A percentile compares a stretch with the other conserved stretches of the same genome.
These are phyloP conservation scores for Phaeomoniella chlamydospora DNA, from an alignment of 2,329 filamentous ascomycete genomes.

Conservation along the genomic window DNA sequence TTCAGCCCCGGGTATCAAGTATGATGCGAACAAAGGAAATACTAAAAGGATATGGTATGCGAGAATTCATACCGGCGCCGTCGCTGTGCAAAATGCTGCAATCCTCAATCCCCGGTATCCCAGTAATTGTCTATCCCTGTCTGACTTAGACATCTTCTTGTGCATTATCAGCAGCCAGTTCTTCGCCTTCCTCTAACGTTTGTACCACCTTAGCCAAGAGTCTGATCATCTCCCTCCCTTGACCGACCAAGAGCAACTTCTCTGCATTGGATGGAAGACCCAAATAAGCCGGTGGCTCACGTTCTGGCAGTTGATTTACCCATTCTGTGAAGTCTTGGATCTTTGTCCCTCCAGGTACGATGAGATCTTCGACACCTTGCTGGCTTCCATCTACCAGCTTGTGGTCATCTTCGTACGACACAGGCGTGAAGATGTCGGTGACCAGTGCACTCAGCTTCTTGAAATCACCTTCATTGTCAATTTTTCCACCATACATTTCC, in stretches of 20 bases:
- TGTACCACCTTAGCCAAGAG: constrained; percentile 76
- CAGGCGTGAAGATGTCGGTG: constrained; percentile 61
- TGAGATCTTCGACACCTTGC: constrained; percentile 42
- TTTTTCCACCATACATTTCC: constrained; percentile 95
- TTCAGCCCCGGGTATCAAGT: background rate
- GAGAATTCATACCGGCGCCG: too few species aligned
- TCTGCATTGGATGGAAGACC: constrained; percentile 91
- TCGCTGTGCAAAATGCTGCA: background rate
- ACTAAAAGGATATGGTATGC: too few species aligned
- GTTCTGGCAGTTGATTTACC: constrained; percentile 84
- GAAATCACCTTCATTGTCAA: constrained; percentile 83
- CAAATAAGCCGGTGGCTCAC: constrained; percentile 89
- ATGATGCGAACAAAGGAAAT: background rate
- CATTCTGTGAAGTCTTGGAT: constrained; percentile 78
- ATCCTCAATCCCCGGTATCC: too few species aligned
- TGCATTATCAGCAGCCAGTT: constrained; percentile 58
- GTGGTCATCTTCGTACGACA: constrained; percentile 85
- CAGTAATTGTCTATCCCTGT: too few species aligned
- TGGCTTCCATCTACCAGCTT: constrained; percentile 62
- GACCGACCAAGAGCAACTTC: constrained; percentile 79
- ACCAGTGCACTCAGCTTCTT: constrained; percentile 59
- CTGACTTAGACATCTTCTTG: background rate
- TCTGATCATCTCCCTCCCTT: constrained; percentile 70
- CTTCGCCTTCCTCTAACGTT: constrained; percentile 85
- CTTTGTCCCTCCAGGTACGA: constrained; percentile 65